These are phyloP conservation scores for Austroboletus eburneus DNA, from an alignment of 768 basidiomycete species.

Conservation along the genomic window DNA sequence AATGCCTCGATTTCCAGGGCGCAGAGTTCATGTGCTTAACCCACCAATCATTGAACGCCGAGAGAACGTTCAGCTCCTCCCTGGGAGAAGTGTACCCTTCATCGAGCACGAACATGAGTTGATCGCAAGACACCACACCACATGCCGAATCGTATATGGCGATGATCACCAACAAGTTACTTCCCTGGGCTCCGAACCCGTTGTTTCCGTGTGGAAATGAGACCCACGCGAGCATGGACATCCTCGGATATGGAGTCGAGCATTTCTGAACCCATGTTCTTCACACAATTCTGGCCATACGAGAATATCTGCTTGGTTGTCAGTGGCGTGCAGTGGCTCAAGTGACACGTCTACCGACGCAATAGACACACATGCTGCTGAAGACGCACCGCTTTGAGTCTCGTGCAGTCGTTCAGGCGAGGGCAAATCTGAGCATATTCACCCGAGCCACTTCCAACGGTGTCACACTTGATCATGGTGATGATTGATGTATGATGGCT, in stretches of 20 bases:
- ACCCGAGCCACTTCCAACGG: conserved; percentile 18
- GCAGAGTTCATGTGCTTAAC: conserved; percentile 22
- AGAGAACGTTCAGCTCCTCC: conserved; percentile 33
- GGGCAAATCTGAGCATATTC: conserved; percentile 34
- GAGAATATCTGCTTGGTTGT: conserved; percentile 38
- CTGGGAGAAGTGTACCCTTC: conserved; percentile 36
- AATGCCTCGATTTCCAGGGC: conserved; percentile 15
- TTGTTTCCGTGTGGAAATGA: conserved; percentile 20
- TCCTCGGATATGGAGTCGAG: conserved; percentile 40
- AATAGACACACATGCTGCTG: conserved; percentile 28
- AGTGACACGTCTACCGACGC: conserved; percentile 33
- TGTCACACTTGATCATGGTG: conserved; percentile 30
- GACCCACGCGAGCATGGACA: conserved; percentile 36
- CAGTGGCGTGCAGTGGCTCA: conserved; percentile 6
- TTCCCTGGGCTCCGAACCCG: conserved; percentile 30
- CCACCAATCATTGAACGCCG: conserved; percentile 38
- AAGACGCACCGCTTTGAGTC: conserved; percentile 28
- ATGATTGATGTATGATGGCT: conserved; percentile 36
- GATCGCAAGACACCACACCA: conserved; percentile 18
- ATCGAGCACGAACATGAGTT: conserved; percentile 10
- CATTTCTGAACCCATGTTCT: conserved; percentile 35
- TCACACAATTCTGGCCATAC: conserved; percentile 36
- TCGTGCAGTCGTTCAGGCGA: conserved; percentile 29
- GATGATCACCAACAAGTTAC: conserved; percentile 39
- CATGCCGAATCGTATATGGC: conserved; percentile 41